These are phyloP conservation scores for Rhytidiadelphus loreus DNA, from an alignment of 225 moss, liverwort and hornwort genomes.

Conservation along the genomic window DNA sequence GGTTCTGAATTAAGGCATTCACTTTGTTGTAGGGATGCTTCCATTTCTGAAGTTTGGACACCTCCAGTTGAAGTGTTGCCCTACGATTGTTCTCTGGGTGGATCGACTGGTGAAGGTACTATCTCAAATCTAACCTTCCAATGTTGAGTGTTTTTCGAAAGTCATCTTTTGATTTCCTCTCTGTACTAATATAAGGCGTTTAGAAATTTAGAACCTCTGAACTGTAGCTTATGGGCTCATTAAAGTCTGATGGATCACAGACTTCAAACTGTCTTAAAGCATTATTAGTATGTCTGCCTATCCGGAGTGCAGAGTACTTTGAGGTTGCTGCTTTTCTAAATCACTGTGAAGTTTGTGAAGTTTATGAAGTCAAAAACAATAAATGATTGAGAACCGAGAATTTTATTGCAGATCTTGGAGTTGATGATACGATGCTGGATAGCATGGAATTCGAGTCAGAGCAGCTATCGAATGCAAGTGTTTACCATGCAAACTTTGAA, in stretches of 20 bases:
- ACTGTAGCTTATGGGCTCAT: not conserved
- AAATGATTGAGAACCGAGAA: not conserved
- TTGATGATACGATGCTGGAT: constrained; percentile 22
- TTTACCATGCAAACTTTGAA: constrained; percentile 46
- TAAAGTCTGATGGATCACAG: not conserved
- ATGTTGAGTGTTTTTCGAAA: not conserved
- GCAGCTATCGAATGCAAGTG: constrained; percentile 39
- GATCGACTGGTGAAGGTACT: constrained; percentile 27
- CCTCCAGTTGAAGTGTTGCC: constrained; percentile 42
- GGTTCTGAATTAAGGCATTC: not conserved
- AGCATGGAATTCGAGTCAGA: constrained; percentile 45
- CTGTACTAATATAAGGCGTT: not conserved
- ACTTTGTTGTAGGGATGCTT: constrained; percentile 24
- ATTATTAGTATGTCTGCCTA: not conserved
- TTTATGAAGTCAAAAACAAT: not conserved
- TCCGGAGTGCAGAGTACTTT: not conserved
- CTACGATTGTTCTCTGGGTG: constrained; percentile 27
- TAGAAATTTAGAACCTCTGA: not conserved
- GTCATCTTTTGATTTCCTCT: not conserved
- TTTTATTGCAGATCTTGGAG: constrained; percentile 16
- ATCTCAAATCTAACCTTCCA: not conserved
- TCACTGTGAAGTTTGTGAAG: not conserved
- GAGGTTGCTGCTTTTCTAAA: not conserved
- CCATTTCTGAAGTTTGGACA: constrained; percentile 23
- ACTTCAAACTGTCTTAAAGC: not conserved